Base-by-base conservation (phyloP, 2,329 filamentous ascomycete species). In the Ustilaginoidea virens region DNA sequence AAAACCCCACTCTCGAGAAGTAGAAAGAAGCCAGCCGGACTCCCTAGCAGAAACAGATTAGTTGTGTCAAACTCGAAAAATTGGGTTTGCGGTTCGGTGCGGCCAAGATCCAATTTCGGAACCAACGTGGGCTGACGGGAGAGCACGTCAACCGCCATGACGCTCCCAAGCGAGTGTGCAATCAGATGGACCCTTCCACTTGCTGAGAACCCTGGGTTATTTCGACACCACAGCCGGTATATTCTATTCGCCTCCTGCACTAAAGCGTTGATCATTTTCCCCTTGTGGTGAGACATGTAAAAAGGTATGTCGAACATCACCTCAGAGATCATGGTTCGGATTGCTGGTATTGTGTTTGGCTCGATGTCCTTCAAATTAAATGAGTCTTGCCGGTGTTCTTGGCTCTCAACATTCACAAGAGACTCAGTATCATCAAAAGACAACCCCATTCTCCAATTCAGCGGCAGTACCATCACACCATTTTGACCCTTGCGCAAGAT, bases 251-350 rank as follows among this genome's bases (percentile, higher is more conserved):
- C 87, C 56, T 98, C 90, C 33, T 68, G 69, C 23, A 92, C 76
- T 27, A 94, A 74, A 1, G 90, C 86, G 24, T 76, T 68, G 28
- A 93, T 80, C 86, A 98, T 96, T 51, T 85, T 93, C 4, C 77
- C 71, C 45, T 96, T 93, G 54, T 96, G 87, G 34, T 92, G 80
- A 1, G 87, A 96, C 56, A 98, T 76, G 55, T 96, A 98, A 48
- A 93, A 96, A 0, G 90, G 90, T 28, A 98, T 87, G 48, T 98
- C 90, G 28, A 96, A 77, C 83, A 98, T 94, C 42, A 98, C 83
- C 49, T 98, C 90, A 23, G 81, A 92, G 36, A 98, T 92, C 47
- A 98, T 74, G 45, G 80, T 82, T 25, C 90, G 76, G n/a, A 98
- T 79, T 1, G 82, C 85, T 0, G 87, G 86, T 17, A 98, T 81